Evolutionary conservation across 2,329 filamentous ascomycete species (phyloP).

Genomic region (Colletotrichum camelliae): DNA sequence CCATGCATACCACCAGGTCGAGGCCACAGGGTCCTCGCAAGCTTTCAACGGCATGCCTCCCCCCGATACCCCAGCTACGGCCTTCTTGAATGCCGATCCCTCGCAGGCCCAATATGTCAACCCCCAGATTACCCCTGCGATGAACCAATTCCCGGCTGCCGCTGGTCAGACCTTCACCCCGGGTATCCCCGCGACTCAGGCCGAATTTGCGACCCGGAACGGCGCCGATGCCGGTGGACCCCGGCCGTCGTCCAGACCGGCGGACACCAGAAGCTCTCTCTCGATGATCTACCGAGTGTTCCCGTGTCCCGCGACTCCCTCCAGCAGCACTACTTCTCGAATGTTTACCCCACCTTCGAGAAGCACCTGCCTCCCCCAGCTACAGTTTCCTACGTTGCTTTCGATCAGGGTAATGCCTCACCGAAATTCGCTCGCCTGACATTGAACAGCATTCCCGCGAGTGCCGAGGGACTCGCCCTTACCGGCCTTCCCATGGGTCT

Average conservation of each 20-base stretch:
- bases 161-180: constrained; percentile 49
- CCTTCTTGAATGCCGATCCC: constrained; percentile 40
- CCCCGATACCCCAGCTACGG: constrained; percentile 52
- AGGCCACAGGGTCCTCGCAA: constrained; percentile 71
- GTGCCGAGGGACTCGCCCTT: constrained; percentile 76
- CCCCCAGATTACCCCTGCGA: constrained; percentile 47
- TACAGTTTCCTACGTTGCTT: constrained; percentile 87
- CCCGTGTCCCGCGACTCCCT: constrained; percentile 82
- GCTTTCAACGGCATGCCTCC: constrained; percentile 73
- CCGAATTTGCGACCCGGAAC: constrained; percentile 34
- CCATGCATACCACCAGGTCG: constrained; percentile 89
- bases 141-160: constrained; percentile 67
- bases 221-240: constrained; percentile 38
- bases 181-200: constrained; percentile 27
- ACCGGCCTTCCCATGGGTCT: constrained; percentile 89
- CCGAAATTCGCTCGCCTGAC: constrained; percentile 93
- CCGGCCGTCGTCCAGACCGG: constrained; percentile 61
- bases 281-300: constrained; percentile 92
- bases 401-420: constrained; percentile 94
- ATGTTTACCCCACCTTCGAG: constrained; percentile 95
- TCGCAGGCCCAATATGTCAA: constrained; percentile 48
- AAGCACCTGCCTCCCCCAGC: constrained; percentile 90
- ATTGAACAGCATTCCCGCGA: constrained; percentile 89
- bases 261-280: constrained; percentile 79
- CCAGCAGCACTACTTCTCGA: constrained; percentile 83